Conservation (phyloP, 257 asterid species). For the Ocimum tenuiflorum region DNA sequence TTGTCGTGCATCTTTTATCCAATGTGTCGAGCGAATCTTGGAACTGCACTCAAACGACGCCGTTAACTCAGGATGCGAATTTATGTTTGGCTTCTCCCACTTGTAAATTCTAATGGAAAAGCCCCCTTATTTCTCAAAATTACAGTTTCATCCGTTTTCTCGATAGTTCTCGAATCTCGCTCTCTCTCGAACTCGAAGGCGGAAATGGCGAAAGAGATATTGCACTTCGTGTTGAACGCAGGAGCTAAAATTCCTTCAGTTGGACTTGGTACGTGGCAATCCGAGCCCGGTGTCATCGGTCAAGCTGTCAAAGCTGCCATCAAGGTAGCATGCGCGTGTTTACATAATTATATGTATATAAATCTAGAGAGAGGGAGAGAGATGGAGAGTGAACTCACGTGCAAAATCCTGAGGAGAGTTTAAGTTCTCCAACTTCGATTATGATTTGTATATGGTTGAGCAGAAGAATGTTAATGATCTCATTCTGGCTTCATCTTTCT, state of each 20-base stretch:
- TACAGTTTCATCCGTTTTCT: not conserved
- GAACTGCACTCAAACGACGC: not conserved
- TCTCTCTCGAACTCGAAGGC: not conserved
- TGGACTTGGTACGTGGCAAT: constrained; percentile 80
- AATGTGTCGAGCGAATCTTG: not conserved
- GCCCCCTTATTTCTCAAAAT: not conserved
- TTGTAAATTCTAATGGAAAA: not conserved
- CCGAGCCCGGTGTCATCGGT: constrained; percentile 64
- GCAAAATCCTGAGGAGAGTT: not conserved
- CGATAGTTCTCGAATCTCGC: not conserved
- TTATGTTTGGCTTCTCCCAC: not conserved
- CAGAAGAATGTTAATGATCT: not conserved
- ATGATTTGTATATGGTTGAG: not conserved
- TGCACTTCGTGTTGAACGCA: constrained; percentile 45
- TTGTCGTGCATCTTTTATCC: too few species aligned
- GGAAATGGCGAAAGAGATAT: constrained; percentile 36
- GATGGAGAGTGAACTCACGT: not conserved
- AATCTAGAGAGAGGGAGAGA: not conserved
- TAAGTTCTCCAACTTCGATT: not conserved
- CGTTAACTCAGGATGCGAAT: not conserved
- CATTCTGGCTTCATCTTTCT: not conserved
- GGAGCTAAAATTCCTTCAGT: constrained; percentile 70
- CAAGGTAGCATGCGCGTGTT: constrained; percentile 29
- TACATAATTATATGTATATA: too few species aligned
- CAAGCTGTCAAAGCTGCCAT: constrained; percentile 59